Evolutionary conservation across 345 rosid genomes (phyloP), one percentile per base, ranked within the genome.

Genomic region (Salix caprea): DNA sequence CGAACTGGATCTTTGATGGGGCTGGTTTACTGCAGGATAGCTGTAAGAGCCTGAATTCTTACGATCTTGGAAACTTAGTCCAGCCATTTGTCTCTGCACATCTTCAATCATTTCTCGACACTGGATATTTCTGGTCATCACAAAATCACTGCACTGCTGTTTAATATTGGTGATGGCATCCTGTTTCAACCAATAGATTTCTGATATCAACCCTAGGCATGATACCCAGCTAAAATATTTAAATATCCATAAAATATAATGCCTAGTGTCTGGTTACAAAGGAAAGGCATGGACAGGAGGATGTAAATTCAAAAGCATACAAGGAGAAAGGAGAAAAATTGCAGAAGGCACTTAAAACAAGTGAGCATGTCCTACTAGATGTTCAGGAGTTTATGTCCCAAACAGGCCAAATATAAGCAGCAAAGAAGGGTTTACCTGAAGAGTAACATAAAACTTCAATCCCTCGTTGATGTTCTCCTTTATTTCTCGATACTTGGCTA

Each of bases 71-170:
- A 96, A 96, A 84, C 87, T 92, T 71, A 96, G 87, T 75, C 99
- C 94, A 1, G 96, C 88, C 91, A 93, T 87, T 68, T 88, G 89
- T 77, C 98, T 88, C 81, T 96, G 99, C 67, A 93, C 98, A 82
- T 92, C 99, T 75, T 92, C 98, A 12, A 93, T 91, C 99, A 96
- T 96, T 83, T 96, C 99, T 71, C 91, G 91, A 80, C 99, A 92
- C 78, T 96, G 99, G 76, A 93, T 96, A 86, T 85, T 92, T 85
- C 99, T 89, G 60, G 99, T 96, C 98, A 96, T 92, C 78, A 88
- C 94, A 86, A 91, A 96, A 84, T 96, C 99, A 76, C 95, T 96
- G 86, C 97, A 92, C 76, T 96, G 98, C 87, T 92, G 99, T 90
- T 96, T 93, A 77, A 96, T 80, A 75, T 93, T 96, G 80, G 92